These are phyloP conservation scores for Chlorella ohadii DNA, from an alignment of 139 green algal genomes.

Conservation along the genomic window DNA sequence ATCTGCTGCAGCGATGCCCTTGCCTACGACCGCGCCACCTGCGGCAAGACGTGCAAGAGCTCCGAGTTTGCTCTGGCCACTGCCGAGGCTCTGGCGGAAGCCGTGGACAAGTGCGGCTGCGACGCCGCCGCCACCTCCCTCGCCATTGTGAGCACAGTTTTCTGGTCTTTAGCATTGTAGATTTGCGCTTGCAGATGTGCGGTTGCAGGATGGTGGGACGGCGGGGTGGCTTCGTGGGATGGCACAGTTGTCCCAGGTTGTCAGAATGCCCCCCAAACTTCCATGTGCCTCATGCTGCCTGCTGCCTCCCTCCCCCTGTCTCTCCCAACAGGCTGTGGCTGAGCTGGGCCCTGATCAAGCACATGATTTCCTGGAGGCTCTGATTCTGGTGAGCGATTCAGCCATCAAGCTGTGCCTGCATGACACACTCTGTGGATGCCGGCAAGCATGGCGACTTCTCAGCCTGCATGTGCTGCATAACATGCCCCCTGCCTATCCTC, in stretches of 20 bases:
- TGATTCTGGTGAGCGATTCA: neutral
- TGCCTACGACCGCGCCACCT: constrained; percentile 11
- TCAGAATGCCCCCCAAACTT: too few species aligned
- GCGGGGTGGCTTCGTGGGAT: too few species aligned
- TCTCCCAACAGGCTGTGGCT: neutral
- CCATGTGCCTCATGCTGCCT: too few species aligned
- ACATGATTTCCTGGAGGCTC: neutral
- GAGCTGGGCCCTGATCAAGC: neutral
- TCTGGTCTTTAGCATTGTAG: neutral
- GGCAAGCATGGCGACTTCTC: neutral
- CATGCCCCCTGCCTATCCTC: neutral
- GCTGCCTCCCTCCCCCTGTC: neutral
- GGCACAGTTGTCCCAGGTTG: too few species aligned
- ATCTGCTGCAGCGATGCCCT: constrained; percentile 19
- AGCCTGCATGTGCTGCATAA: neutral
- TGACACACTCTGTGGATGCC: too few species aligned
- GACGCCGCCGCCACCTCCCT: neutral
- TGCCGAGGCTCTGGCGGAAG: neutral
- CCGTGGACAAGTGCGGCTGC: constrained; percentile 10
- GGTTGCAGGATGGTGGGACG: too few species aligned
- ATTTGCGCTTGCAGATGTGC: too few species aligned
- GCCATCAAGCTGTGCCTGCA: too few species aligned
- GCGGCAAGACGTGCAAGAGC: neutral
- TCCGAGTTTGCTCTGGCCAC: constrained; percentile 17
- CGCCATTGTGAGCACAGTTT: neutral